These are phyloP conservation scores for Daedaleopsis nitida DNA, from an alignment of 768 basidiomycete species.

Conservation along the genomic window DNA sequence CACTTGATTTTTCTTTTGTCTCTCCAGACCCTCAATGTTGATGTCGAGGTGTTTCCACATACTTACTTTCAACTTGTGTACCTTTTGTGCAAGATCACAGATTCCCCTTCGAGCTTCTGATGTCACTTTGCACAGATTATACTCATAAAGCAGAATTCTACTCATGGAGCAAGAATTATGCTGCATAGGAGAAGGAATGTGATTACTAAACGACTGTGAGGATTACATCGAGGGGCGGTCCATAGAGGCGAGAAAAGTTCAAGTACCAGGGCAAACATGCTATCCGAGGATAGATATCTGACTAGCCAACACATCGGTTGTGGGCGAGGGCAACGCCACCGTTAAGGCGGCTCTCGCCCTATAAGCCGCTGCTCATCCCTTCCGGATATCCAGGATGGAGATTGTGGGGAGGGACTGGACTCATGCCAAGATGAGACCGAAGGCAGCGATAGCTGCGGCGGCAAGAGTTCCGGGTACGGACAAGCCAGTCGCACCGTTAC, in stretches of 20 bases:
- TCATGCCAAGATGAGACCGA: conserved; percentile 27
- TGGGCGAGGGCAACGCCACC: not conserved
- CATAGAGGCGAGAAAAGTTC: not conserved
- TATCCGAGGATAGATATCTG: not conserved
- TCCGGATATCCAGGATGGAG: not conserved
- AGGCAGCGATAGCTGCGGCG: conserved; percentile 24
- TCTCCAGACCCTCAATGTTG: not conserved
- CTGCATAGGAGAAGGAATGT: conserved; percentile 9
- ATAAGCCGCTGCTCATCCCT: not conserved
- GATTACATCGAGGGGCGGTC: conserved; percentile 15
- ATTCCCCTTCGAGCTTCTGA: no score
- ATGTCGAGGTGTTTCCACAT: no score
- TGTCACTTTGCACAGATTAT: no score
- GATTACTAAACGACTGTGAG: conserved; percentile 19
- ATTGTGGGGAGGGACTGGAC: not conserved
- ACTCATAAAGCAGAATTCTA: no score
- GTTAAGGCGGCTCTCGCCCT: not conserved
- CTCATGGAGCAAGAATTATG: no score
- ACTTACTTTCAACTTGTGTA: no score
- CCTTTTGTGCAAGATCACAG: no score
- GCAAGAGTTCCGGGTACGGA: conserved; percentile 19
- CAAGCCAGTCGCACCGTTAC: conserved; percentile 21
- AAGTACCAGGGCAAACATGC: not conserved
- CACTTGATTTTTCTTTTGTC: conserved; percentile 4
- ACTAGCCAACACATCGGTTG: not conserved